Percentiles rank a stretch among this genome's conserved stretches.
Conservation (phyloP, 768 basidiomycete species). For the Pleurotus tuber-regium region DNA sequence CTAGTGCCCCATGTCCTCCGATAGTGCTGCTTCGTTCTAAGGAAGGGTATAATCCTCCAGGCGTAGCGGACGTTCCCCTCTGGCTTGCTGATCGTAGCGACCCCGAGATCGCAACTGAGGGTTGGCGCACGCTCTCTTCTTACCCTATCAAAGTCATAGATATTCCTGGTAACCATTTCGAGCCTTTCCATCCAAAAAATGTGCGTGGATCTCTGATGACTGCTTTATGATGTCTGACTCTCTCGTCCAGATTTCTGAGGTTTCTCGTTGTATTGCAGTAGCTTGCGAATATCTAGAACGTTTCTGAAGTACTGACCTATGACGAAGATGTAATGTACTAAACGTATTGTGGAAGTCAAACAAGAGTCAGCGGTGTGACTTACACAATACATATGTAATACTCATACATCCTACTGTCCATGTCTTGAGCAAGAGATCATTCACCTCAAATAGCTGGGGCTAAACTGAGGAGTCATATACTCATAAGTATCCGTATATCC, state of each 20-base stretch:
- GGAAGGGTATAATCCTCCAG: slow-evolving; percentile 38
- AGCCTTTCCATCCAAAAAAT: slow-evolving; percentile 47
- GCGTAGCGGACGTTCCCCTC: slow-evolving; percentile 34
- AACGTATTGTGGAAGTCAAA: too few species aligned
- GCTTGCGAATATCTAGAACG: slow-evolving; percentile 24
- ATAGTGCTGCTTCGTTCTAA: slow-evolving; percentile 54
- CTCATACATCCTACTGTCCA: too few species aligned
- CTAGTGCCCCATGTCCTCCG: slow-evolving; percentile 24
- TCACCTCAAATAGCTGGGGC: too few species aligned
- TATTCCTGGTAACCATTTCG: slow-evolving; percentile 68
- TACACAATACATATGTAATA: too few species aligned
- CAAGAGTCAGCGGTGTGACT: too few species aligned
- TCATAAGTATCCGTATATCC: too few species aligned
- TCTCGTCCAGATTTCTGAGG: slow-evolving; percentile 23
- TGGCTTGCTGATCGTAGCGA: slow-evolving; percentile 54
- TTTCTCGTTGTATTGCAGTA: slow-evolving; percentile 29
- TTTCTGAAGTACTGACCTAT: slow-evolving; percentile 7
- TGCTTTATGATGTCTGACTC: slow-evolving; percentile 1
- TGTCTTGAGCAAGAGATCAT: too few species aligned
- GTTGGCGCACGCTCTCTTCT: slow-evolving; percentile 48
- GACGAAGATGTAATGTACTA: too few species aligned
- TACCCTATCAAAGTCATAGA: slow-evolving; percentile 40
- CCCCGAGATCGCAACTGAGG: slow-evolving; percentile 25
- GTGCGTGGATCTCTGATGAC: slow-evolving; percentile 32
- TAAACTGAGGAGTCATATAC: too few species aligned